Percentiles rank a stretch among this genome's conserved stretches.
Conservation (phyloP, 1,284 basidiomycete species). For the Trametes hirsuta region DNA sequence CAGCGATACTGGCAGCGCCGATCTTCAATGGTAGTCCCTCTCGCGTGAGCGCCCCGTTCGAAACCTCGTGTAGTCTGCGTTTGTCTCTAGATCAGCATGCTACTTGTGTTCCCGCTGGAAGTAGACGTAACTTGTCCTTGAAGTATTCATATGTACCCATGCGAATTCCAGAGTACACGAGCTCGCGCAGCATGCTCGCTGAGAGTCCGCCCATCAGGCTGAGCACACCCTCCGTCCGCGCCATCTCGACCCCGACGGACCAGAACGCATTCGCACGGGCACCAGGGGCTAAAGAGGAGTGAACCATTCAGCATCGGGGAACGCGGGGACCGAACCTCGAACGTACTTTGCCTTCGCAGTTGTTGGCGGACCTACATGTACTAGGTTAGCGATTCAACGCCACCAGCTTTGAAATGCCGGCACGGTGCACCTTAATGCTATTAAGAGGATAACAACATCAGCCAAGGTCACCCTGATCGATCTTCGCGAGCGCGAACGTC, state of each 20-base stretch:
- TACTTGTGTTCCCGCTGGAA: not conserved
- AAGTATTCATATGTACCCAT: constrained; percentile 45
- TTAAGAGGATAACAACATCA: not conserved
- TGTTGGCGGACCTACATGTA: constrained; percentile 40
- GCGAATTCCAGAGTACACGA: constrained; percentile 41
- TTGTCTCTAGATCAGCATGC: no score
- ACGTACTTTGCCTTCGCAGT: constrained; percentile 37
- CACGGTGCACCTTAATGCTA: constrained; percentile 32
- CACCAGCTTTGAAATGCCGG: not conserved
- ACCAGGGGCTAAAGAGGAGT: constrained; percentile 30
- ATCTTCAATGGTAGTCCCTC: constrained; percentile 42
- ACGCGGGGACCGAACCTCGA: no score
- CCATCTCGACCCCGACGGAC: constrained; percentile 40
- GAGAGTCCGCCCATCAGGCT: constrained; percentile 41
- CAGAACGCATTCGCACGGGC: constrained; percentile 38
- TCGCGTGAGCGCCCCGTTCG: constrained; percentile 33
- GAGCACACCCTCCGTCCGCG: constrained; percentile 36
- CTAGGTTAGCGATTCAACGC: not conserved
- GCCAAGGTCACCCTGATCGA: not conserved
- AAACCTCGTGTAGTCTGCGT: constrained; percentile 27
- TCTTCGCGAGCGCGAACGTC: no score
- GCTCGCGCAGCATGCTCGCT: constrained; percentile 42
- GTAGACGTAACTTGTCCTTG: constrained; percentile 39
- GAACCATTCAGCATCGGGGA: not conserved
- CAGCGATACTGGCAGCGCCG: constrained; percentile 38